Base-by-base conservation (phyloP, 1,139 yeast genomes). In the Blastobotrys capitulatus region DNA sequence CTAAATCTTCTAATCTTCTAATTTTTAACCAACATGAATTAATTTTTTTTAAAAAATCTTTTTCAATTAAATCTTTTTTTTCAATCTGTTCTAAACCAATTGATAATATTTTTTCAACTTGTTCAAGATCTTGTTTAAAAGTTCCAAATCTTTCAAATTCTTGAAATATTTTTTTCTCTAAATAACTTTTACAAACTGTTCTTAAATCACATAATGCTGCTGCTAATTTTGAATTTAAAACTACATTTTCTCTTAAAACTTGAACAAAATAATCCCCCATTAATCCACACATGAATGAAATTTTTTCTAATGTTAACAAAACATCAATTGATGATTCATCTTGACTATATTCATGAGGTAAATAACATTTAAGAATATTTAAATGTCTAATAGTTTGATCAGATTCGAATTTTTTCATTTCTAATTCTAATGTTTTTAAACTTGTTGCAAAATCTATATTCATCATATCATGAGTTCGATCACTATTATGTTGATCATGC, bases 311-410 rank as follows among this genome's bases (percentile, higher is more conserved):
- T 22, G 52, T 36, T 40, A 60, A 41, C 18, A 54, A 42, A 1
- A 54, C 51, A 9, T 57, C 54, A 18, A 62, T 56, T 1, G 62
- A 48, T 10, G 44, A 41, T 35, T 58, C 60, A 38, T 62, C 62
- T 1, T 35, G 43, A 6, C 47, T 27, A 35, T 59, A 61, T 8
- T 57, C 61, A 5, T 53, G 56, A 15, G 60, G 57, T 12, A 62
- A 47, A 44, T 62, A 60, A 50, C 60, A 57, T 43, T 54, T 55
- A 15, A 53, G 49, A 27, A 68, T 65, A 13, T 59, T 58, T 31
- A 68, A 55, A 27, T 66, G 64, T 19, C 58, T 59, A 5, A 58
- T 19, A 2, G 69, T 62, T 38, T 61, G 64, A 41, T 57, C 55
- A 0, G 62, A 58, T 19, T 62, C 61, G 25, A 62, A 57, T 47